These are phyloP conservation scores for Colletotrichum sp. DNA, from an alignment of 2,329 filamentous ascomycete genomes.

Conservation along the genomic window DNA sequence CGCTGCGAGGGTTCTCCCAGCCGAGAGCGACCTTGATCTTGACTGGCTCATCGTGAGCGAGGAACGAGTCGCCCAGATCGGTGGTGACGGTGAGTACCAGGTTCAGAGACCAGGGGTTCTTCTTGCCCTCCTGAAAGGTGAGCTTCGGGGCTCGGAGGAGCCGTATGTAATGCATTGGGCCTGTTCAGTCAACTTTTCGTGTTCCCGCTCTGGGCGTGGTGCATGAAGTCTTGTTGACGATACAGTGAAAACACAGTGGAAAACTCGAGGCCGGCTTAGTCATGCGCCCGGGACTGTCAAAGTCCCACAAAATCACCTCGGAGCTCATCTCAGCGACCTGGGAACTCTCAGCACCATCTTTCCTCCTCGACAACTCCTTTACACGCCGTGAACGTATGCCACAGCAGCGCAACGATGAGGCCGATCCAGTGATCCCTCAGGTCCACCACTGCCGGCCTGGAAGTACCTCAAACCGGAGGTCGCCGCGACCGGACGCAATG, in stretches of 20 bases:
- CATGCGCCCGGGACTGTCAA: not conserved
- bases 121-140: constrained; percentile 24
- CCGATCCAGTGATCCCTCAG: not conserved
- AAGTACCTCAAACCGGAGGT: constrained; percentile 17
- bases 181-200: not conserved
- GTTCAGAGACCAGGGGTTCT: constrained; percentile 34
- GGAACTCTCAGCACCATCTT: not conserved
- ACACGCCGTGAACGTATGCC: not conserved
- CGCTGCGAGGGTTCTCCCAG: constrained; percentile 25
- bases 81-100: constrained; percentile 61
- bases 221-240: not conserved
- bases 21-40: constrained; percentile 41
- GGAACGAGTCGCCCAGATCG: constrained; percentile 61
- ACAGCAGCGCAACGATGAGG: not conserved
- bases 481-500: constrained; percentile 19
- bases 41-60: constrained; percentile 50
- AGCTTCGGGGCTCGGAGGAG: constrained; percentile 54
- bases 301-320: not conserved
- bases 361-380: not conserved
- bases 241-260: not conserved
- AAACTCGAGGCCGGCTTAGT: constrained; percentile 3
- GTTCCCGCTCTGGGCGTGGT: not conserved
- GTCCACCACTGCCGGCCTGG: not conserved
- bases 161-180: constrained; percentile 62
- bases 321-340: not conserved